Evolutionary conservation across 1,139 yeast species (phyloP), one percentile per base, ranked within the genome.

Genomic region (Candida mesenterica): DNA sequence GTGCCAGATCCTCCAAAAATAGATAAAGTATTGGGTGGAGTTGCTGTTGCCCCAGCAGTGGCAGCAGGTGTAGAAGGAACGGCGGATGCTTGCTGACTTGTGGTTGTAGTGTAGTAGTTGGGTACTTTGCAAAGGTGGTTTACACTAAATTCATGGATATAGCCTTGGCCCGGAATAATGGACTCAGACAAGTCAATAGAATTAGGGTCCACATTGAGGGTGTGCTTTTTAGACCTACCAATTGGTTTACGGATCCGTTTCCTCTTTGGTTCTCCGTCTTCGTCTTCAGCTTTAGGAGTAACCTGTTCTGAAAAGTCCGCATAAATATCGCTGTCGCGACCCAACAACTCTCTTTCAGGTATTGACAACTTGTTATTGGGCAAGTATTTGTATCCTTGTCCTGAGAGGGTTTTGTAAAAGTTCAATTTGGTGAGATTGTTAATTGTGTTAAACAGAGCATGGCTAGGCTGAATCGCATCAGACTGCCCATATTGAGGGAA

Each of bases 121-220:
- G 75, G 74, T 8, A 68, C 70, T 42, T 64, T 68, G 49, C 75
- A 68, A 16, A 69, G 43, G 42, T 65, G 67, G 38, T 55, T 61
- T 8, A 70, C 60, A 40, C 60, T 67, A 43, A 70, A 70, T 42
- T 68, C 75, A 28, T 65, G 74, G 28, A 70, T 62, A 33, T 49
- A 65, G 1, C 76, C 76, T 47, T 68, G 73, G 1, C 76, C 76
- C 1, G 75, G 75, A 8, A 69, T 54, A 2, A 68, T 59, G 4
- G 66, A 61, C 33, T 70, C 75, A 4, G 58, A 44, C 41, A 69
- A 61, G 41, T 70, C 75, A 13, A 66, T 42, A 13, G 54, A 44
- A 44, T 70, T 68, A 3, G 73, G 72, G 45, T 70, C 75, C 15
- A 63, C 52, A 35, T 55, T 60, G 8, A 59, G 52, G 30, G 59